Evolutionary conservation across 148 eudicot genomes (phyloP), one percentile per base, ranked within the genome.

Genomic region (Pharnaceum exiguum): DNA sequence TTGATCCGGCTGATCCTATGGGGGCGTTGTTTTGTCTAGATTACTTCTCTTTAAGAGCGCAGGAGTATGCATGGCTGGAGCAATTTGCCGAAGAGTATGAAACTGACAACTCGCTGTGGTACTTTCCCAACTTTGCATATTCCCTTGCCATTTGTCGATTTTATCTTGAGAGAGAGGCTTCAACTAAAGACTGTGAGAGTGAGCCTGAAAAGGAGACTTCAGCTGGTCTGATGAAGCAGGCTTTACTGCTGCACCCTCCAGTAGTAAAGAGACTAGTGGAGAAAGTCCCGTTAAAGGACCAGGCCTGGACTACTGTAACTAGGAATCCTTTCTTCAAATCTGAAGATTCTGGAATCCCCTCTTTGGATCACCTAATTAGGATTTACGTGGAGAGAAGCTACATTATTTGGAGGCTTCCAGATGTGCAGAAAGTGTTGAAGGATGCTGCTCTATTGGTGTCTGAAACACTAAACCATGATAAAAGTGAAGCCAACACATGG

Each of bases 341-440:
- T 30, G 95, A 88, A 59, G 77, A 79, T 38, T 71, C 78, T 7
- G 87, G 83, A 71, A 82, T 68, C 46, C 95, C 85, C 13, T 81
- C 96, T 19, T 48, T 88, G 70, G 95, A 93, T 71, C 98, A 85
- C 77, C 69, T 88, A 73, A 85, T 83, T 49, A 77, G 77, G 42
- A 85, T 93, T 51, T 93, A 88, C 54, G 83, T 93, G 7, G 95
- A 86, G 67, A 85, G 86, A 75, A 88, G 95, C 72, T 85, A 88
- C 59, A 58, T 93, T 36, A 71, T 93, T 29, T 93, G 99, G 99
- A 88, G 99, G 77, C 79, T 93, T 60, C 99, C 99, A n/a, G 87
- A 79, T 51, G 72, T 88, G 53, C 96, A 88, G 43, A 88, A 82
- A 56, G 42, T 93, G 66, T 77, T 93, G 21, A 79, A 67, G 76